Base-by-base conservation (phyloP, 306 rosid species). In the Glycine soja region DNA sequence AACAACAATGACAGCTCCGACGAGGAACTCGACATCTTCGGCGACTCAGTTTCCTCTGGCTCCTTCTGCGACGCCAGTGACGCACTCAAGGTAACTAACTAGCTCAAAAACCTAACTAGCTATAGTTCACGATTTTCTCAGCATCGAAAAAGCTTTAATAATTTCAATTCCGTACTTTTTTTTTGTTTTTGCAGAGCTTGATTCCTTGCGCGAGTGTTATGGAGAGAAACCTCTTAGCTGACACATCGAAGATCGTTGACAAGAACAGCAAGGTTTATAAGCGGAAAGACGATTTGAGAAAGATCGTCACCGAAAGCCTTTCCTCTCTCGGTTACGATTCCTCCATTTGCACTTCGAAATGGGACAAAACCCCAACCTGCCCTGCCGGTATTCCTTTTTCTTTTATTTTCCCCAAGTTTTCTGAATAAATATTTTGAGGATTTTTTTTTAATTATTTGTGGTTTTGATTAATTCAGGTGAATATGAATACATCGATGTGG, bases 151-250 rank as follows among this genome's bases (percentile, higher is more conserved):
- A 53, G 59, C 59, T 51, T 4, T 61, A 24, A 24, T 4, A 67
- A 67, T 53, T 18, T 63, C 10, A 66, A 63, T 38, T 71, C n/a
- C 1, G 14, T 32, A 6, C 45, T 8, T 63, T 34, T 3, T 12
- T 16, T 30, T 7, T 18, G n/a, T 40, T 64, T 16, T 51, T 69
- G 50, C 87, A 95, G 99, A 87, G 90, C 61, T 71, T 93, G 84
- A 84, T 89, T 82, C 89, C 91, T 34, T 93, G 99, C 77, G 90
- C 86, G 65, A 95, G 93, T 74, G 89, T 92, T 16, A 67, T 81
- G 2, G 99, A 95, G 97, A 87, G 98, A 76, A 93, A 95, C 74
- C 94, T 95, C 56, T 85, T 95, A 54, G 99, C 99, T 58, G 98
- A 95, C 70, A 85, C 90, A 6, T 88, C 99, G n/a, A 90, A 84